Evolutionary conservation across 2,329 filamentous ascomycete genomes (phyloP).

Genomic region (Lachnellula occidentalis): DNA sequence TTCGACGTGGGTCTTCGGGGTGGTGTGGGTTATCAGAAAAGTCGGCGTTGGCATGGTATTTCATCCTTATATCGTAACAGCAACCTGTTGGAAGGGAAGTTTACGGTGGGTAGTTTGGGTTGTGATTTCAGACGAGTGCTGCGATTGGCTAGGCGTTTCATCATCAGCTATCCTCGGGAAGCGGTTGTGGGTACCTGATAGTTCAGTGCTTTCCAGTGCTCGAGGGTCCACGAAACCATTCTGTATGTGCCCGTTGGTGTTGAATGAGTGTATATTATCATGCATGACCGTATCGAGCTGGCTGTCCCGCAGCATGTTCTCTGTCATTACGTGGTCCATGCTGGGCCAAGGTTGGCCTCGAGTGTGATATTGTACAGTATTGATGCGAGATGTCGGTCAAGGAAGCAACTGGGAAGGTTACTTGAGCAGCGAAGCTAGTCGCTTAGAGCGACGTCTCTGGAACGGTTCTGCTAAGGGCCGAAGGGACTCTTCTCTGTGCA

Average conservation of each 20-base stretch:
- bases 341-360: background rate
- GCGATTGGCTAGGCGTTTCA: slow-evolving; percentile 12
- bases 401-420: no score
- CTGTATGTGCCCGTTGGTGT: slow-evolving; percentile 8
- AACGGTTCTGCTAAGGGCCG: no score
- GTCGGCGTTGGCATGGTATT: slow-evolving; percentile 84
- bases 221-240: slow-evolving; percentile 25
- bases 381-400: no score
- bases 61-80: slow-evolving; percentile 93
- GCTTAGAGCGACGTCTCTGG: no score
- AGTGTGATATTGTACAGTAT: no score
- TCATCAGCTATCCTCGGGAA: slow-evolving; percentile 8
- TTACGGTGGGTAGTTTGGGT: slow-evolving; percentile 6
- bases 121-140: slow-evolving; percentile 5
- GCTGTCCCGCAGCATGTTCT: slow-evolving; percentile 11
- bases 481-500: no score
- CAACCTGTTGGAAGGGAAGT: slow-evolving; percentile 59
- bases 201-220: slow-evolving; percentile 8
- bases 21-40: slow-evolving; percentile 72
- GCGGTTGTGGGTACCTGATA: slow-evolving; percentile 9
- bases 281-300: slow-evolving; percentile 20
- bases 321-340: slow-evolving; percentile 8
- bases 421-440: no score
- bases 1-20: slow-evolving; percentile 88
- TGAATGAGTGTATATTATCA: slow-evolving; percentile 8